A percentile compares a stretch with the other conserved stretches of the same genome.
phyloP scores from a whole-genome alignment of 2,329 filamentous ascomycete species.

The Cercospora nicotianae region DNA sequence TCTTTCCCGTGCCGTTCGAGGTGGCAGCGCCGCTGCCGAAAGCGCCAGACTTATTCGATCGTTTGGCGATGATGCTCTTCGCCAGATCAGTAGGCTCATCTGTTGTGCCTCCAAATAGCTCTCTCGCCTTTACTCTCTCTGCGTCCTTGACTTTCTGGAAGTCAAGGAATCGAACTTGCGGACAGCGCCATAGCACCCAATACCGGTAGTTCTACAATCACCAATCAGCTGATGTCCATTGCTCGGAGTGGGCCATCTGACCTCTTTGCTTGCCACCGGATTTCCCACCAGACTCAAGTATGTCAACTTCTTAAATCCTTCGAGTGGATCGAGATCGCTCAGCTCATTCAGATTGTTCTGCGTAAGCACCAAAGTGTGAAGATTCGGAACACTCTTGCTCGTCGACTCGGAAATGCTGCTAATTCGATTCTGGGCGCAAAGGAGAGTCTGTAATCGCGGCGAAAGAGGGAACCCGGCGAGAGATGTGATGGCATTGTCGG shows the following conservation, averaged over 20 bases:
- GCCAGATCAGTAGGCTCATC: slow-evolving; percentile 79
- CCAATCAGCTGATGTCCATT: neutral
- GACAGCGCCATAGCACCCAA: slow-evolving; percentile 87
- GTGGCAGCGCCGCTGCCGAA: slow-evolving; percentile 54
- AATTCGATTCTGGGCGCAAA: slow-evolving; percentile 87
- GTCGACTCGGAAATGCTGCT: slow-evolving; percentile 75
- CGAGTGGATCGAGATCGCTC: slow-evolving; percentile 81
- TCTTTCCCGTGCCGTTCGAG: slow-evolving; percentile 41
- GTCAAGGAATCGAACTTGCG: slow-evolving; percentile 84
- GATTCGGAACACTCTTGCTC: slow-evolving; percentile 73
- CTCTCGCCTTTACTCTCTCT: slow-evolving; percentile 72
- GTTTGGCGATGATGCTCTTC: slow-evolving; percentile 78
- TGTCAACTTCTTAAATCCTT: slow-evolving; percentile 66
- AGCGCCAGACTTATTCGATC: slow-evolving; percentile 57
- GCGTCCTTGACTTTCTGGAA: slow-evolving; percentile 86
- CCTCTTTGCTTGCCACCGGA: slow-evolving; percentile 89
- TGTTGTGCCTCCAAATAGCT: slow-evolving; percentile 74
- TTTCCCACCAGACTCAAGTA: slow-evolving; percentile 84
- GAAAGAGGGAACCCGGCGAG: slow-evolving; percentile 92
- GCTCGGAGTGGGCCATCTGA: slow-evolving; percentile 49
- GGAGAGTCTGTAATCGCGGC: slow-evolving; percentile 80
- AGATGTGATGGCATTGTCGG: slow-evolving; percentile 92
- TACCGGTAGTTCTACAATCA: slow-evolving; percentile 77
- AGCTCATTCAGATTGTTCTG: slow-evolving; percentile 81
- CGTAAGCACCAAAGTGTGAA: slow-evolving; percentile 78